phyloP scores from a whole-genome alignment of 108 stramenopile genomes.

The Cyclotella sp. region DNA sequence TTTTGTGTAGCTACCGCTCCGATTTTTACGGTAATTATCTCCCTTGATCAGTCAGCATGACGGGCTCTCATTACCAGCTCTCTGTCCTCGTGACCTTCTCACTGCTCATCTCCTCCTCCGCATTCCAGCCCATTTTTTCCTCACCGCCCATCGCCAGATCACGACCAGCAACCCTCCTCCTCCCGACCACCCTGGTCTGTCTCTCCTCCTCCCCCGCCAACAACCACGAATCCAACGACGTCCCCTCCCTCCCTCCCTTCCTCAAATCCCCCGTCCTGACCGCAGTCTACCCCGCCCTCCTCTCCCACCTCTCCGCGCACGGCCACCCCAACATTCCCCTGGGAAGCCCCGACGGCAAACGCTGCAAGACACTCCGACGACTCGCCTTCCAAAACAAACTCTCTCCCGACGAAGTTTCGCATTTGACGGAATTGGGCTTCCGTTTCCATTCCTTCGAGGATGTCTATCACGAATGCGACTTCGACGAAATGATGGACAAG shows the following conservation, averaged over 20 bases:
- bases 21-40: too few species aligned
- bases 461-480: slow-evolving; percentile 77
- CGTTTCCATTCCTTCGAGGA: slow-evolving; percentile 75
- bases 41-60: too few species aligned
- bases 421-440: slow-evolving; percentile 68
- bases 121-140: too few species aligned
- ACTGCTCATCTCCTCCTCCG: too few species aligned
- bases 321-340: slow-evolving; percentile 85
- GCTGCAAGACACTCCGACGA: slow-evolving; percentile 71
- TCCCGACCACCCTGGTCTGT: too few species aligned
- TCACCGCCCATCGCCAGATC: too few species aligned
- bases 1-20: too few species aligned
- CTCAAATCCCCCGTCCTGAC: slow-evolving; percentile 63
- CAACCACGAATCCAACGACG: background rate
- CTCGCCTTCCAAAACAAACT: slow-evolving; percentile 77
- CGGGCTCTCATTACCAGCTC: too few species aligned
- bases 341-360: slow-evolving; percentile 64
- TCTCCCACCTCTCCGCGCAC: slow-evolving; percentile 58
- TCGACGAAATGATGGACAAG: slow-evolving; percentile 66
- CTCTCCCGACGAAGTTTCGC: slow-evolving; percentile 52
- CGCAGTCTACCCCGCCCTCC: slow-evolving; percentile 66
- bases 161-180: too few species aligned
- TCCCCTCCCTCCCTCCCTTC: slow-evolving; percentile 24
- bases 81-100: too few species aligned
- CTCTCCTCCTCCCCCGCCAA: background rate